Percentiles rank a stretch among this genome's conserved stretches.
Evolutionary conservation across 2,329 filamentous ascomycete species (phyloP).

Genomic region (Didymella lethalis): DNA sequence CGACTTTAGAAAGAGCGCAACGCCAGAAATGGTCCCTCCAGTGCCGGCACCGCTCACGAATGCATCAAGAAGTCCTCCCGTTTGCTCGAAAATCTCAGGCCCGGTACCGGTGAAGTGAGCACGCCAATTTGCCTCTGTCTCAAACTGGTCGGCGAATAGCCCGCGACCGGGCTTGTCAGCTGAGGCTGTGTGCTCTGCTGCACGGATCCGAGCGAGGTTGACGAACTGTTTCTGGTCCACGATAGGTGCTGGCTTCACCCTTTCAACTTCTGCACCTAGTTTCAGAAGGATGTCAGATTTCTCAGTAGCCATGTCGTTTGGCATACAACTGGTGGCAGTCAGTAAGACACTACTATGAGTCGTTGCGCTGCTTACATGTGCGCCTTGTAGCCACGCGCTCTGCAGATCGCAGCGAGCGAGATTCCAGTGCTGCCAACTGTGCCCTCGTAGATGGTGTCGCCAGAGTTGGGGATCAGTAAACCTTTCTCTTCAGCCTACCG

Average conservation of each 20-base stretch:
- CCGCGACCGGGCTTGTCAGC: slow-evolving; percentile 71
- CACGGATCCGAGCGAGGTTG: slow-evolving; percentile 82
- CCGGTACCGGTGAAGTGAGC: slow-evolving; percentile 86
- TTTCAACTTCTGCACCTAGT: slow-evolving; percentile 90
- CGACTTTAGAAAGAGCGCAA: slow-evolving; percentile 83
- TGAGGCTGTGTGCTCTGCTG: slow-evolving; percentile 72
- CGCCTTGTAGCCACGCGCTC: slow-evolving; percentile 86
- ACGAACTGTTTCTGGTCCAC: slow-evolving; percentile 94
- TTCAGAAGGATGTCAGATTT: slow-evolving; percentile 89
- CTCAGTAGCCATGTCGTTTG: slow-evolving; percentile 85
- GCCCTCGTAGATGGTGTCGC: slow-evolving; percentile 96
- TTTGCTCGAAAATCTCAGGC: slow-evolving; percentile 86
- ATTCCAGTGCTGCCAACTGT: slow-evolving; percentile 97
- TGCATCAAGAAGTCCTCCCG: slow-evolving; percentile 76
- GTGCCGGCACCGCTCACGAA: slow-evolving; percentile 95
- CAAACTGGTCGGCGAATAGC: slow-evolving; percentile 97
- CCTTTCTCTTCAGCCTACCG: slow-evolving; percentile 76
- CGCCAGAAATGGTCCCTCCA: slow-evolving; percentile 89
- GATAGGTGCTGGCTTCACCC: slow-evolving; percentile 89
- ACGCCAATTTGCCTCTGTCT: slow-evolving; percentile 85
- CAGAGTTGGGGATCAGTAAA: slow-evolving; percentile 76
- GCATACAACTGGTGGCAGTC: slow-evolving; percentile 75
- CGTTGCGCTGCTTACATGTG: slow-evolving; percentile 70
- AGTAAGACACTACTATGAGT: slow-evolving; percentile 7
- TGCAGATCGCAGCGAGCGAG: slow-evolving; percentile 86